These are phyloP conservation scores for Linnemannia hyalina DNA, from an alignment of 192 early-diverging fungal species.

Conservation along the genomic window DNA sequence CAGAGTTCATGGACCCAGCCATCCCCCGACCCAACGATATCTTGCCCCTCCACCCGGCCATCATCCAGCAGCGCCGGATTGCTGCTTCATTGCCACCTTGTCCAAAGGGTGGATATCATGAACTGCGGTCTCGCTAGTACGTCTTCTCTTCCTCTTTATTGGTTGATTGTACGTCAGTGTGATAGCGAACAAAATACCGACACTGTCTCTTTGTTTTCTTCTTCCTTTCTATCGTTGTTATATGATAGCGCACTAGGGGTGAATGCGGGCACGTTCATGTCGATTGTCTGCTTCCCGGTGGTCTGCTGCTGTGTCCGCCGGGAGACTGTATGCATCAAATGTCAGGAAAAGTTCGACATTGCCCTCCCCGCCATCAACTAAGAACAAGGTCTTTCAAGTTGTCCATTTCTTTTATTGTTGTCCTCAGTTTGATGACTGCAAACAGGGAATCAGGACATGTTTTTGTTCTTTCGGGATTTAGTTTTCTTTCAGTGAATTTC, in stretches of 20 bases:
- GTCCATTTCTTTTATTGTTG: no score
- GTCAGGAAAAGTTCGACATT: conserved; percentile 44
- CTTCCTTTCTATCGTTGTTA: no score
- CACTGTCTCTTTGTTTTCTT: neutral
- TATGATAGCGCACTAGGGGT: conserved; percentile 21
- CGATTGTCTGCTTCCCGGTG: conserved; percentile 46
- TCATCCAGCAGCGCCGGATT: conserved; percentile 52
- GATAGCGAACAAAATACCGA: neutral
- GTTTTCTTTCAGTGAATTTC: neutral
- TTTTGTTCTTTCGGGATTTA: neutral
- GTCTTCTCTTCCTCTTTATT: neutral
- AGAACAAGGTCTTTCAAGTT: neutral
- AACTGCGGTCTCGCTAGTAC: conserved; percentile 33
- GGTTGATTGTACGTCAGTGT: conserved; percentile 6
- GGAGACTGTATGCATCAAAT: conserved; percentile 53
- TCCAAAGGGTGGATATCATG: conserved; percentile 48
- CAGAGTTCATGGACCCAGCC: conserved; percentile 33
- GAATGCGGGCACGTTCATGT: conserved; percentile 40
- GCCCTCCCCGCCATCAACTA: conserved; percentile 27
- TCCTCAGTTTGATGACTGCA: no score
- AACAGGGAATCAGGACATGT: no score
- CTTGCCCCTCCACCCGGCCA: conserved; percentile 43
- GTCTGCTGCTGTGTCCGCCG: conserved; percentile 43
- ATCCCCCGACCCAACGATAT: conserved; percentile 50
- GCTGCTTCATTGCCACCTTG: conserved; percentile 45